phyloP scores from a whole-genome alignment of 2,329 filamentous ascomycete species.

The Colletotrichum lindemuthianum region DNA sequence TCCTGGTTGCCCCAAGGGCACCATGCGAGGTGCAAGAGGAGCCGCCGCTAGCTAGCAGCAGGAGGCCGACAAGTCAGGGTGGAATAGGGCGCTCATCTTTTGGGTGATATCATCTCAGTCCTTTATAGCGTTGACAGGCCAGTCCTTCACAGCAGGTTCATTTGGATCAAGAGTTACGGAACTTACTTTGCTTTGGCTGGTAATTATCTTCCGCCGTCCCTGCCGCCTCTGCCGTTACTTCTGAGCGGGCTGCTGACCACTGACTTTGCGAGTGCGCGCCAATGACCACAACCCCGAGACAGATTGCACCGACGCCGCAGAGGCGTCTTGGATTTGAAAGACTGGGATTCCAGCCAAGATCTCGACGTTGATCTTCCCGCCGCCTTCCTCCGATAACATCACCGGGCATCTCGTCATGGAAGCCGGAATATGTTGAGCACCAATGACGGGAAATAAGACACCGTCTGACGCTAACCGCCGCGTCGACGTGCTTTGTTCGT shows the following conservation, averaged over 20 bases:
- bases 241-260: not conserved
- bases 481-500: not conserved
- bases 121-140: not conserved
- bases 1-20: too few species aligned
- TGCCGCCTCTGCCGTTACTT: not conserved
- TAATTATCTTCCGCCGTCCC: not conserved
- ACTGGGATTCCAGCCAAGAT: conserved; percentile 11
- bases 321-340: conserved; percentile 13
- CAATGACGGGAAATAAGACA: conserved; percentile 10
- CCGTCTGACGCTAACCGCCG: not conserved
- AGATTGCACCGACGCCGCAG: conserved; percentile 3
- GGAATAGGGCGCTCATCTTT: too few species aligned
- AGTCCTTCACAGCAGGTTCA: not conserved
- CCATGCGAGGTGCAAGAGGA: too few species aligned
- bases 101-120: too few species aligned
- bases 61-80: too few species aligned
- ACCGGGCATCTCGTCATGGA: not conserved
- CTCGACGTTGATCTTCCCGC: not conserved
- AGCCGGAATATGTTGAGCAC: not conserved
- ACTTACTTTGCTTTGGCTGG: not conserved
- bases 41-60: too few species aligned
- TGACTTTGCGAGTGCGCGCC: not conserved
- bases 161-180: not conserved
- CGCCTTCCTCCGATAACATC: not conserved
- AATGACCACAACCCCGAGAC: conserved; percentile 11